A percentile compares a stretch with the other conserved stretches of the same genome.
Evolutionary conservation across 768 basidiomycete genomes (phyloP).

Genomic region (Rubroboletus pulcherrimus): DNA sequence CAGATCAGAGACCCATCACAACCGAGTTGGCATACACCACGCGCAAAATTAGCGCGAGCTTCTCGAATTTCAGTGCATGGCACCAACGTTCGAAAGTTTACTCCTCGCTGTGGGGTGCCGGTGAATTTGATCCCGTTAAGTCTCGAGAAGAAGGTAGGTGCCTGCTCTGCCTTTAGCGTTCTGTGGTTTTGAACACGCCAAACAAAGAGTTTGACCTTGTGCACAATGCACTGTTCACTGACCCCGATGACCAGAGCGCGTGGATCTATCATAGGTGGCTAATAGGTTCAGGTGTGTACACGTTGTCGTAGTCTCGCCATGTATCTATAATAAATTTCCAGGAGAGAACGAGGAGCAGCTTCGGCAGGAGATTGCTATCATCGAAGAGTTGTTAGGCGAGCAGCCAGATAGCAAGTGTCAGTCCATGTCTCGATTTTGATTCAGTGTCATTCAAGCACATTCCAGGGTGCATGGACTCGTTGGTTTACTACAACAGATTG

Average conservation of each 20-base stretch:
- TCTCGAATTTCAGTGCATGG: slow-evolving; percentile 99
- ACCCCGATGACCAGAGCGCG: slow-evolving; percentile 92
- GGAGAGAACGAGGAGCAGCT: slow-evolving; percentile 59
- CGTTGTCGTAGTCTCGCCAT: background rate
- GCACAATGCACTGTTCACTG: slow-evolving; percentile 92
- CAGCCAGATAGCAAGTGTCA: slow-evolving; percentile 93
- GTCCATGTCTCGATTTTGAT: slow-evolving; percentile 19
- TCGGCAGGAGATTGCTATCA: slow-evolving; percentile 69
- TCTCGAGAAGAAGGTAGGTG: slow-evolving; percentile 67
- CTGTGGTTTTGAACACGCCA: background rate
- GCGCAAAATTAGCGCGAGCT: slow-evolving; percentile 88
- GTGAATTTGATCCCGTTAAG: slow-evolving; percentile 46
- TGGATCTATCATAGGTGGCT: slow-evolving; percentile 99
- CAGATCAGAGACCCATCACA: slow-evolving; percentile 47
- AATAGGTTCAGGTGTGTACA: slow-evolving; percentile 63
- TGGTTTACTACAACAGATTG: slow-evolving; percentile 79
- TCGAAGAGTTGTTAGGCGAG: slow-evolving; percentile 80
- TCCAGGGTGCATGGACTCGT: slow-evolving; percentile 91
- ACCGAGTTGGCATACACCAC: slow-evolving; percentile 85
- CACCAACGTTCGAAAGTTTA: slow-evolving; percentile 91
- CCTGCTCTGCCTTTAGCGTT: background rate
- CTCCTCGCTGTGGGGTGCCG: slow-evolving; percentile 58
- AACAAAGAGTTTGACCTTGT: slow-evolving; percentile 85
- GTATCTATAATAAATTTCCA: slow-evolving; percentile 25
- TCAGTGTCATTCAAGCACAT: background rate